A percentile compares a stretch with the other conserved stretches of the same genome.
Evolutionary conservation across 2,329 filamentous ascomycete genomes (phyloP).

Genomic region (Sordariomycetes sp.): DNA sequence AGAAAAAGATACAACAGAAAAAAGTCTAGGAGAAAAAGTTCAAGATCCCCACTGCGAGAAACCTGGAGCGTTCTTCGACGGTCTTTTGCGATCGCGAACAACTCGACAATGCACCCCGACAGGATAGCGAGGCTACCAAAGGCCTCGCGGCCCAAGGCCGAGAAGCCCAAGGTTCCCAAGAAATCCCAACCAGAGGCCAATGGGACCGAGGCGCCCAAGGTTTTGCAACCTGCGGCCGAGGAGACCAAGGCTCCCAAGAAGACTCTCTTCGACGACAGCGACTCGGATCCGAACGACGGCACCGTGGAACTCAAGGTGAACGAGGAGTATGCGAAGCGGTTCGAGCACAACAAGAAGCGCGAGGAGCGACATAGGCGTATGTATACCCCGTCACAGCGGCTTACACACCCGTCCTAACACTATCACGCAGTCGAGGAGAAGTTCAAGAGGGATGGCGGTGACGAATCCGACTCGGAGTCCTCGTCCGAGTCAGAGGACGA

Average conservation of each 20-base stretch:
- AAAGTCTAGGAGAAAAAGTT: neutral
- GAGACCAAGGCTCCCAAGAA: constrained; percentile 23
- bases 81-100: neutral
- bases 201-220: neutral
- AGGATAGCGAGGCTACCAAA: constrained; percentile 1
- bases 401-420: neutral
- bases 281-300: constrained; percentile 22
- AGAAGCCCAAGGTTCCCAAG: constrained; percentile 12
- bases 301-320: constrained; percentile 59
- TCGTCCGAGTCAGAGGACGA: constrained; percentile 82
- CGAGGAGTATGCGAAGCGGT: constrained; percentile 74
- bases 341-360: constrained; percentile 95
- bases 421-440: constrained; percentile 64
- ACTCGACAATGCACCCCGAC: constrained; percentile 3
- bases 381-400: constrained; percentile 13
- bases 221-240: neutral
- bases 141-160: neutral
- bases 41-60: neutral
- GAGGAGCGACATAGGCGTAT: constrained; percentile 65
- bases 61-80: neutral
- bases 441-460: constrained; percentile 37
- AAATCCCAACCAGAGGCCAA: neutral
- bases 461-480: constrained; percentile 43
- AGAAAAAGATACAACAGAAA: constrained; percentile 3
- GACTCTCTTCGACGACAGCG: constrained; percentile 39